These are phyloP conservation scores for Phaeosphaeriaceae sp. DNA, from an alignment of 2,329 filamentous ascomycete species.

Conservation along the genomic window DNA sequence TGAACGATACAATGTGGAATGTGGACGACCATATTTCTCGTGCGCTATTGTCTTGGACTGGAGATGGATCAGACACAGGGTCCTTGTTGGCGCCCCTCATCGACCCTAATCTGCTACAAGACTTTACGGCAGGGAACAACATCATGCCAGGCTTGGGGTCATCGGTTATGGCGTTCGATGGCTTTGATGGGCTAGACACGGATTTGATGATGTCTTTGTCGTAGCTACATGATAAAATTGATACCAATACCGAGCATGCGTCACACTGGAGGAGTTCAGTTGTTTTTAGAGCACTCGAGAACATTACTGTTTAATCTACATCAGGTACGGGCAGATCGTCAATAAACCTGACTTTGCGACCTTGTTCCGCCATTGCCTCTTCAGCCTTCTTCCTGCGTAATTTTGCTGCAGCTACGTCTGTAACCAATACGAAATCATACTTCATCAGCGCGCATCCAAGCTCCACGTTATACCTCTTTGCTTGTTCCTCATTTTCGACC, in stretches of 20 bases:
- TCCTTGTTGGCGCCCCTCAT: background rate
- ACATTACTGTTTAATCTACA: slow-evolving; percentile 49
- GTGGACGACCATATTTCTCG: background rate
- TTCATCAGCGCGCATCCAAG: slow-evolving; percentile 69
- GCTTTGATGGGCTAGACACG: background rate
- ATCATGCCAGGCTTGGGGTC: background rate
- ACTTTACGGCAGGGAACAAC: background rate
- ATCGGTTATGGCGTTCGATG: background rate
- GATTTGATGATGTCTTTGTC: background rate
- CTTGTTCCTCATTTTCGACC: slow-evolving; percentile 31
- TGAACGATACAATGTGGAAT: background rate
- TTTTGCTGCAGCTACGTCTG: slow-evolving; percentile 70
- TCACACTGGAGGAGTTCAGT: background rate
- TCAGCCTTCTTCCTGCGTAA: slow-evolving; percentile 71
- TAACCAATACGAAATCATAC: slow-evolving; percentile 81
- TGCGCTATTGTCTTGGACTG: background rate
- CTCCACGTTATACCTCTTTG: slow-evolving; percentile 61
- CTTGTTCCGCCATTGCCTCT: slow-evolving; percentile 71
- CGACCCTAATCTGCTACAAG: background rate
- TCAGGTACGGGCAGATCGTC: slow-evolving; percentile 79
- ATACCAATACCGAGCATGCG: background rate
- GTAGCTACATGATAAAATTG: background rate
- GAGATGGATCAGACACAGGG: background rate
- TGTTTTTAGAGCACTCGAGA: background rate
- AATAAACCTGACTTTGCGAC: slow-evolving; percentile 70